Base-by-base conservation (phyloP, 352 stramenopile genomes). In the Blastocystis sp. region DNA sequence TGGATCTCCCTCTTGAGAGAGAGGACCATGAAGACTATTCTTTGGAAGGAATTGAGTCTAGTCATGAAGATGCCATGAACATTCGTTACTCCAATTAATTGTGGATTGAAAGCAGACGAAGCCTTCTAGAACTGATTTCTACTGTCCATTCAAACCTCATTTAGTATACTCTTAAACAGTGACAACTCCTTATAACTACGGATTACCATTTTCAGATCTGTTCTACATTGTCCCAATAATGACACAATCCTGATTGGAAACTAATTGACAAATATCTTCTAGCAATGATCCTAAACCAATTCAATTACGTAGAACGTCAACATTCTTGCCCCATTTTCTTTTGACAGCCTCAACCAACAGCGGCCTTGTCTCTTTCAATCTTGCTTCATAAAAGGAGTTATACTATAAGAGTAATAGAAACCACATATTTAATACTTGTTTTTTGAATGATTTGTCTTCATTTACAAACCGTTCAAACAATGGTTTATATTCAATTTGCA, bases 21-120 rank as follows among this genome's bases (percentile, higher is more conserved):
- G 49, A 19, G 71, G 46, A 0, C 49, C 71, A 24, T 83, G 71
- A 37, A 83, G 71, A 83, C 71, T 83, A 29, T 29, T 83, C 71
- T 83, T 83, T 9, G 71, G 71, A 12, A 83, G 51, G 32, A 83
- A 83, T n/a, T 83, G 71, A 6, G 71, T 83, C 71, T 83, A 83
- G 29, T 16, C 29, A 21, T 74, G 0, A 66, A 19, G 21, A 42
- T 21, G 29, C 5, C 42, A 51, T 0, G 5, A 54, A n/a, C 2
- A 12, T 35, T 21, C 0, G 16, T 27, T 77, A 83, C 71, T 52
- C 71, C 71, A 49, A 83, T 83, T 49, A 83, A 21, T 49, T 83
- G 71, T 19, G 71, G 71, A 83, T 83, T 83, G 51, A 83, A 83
- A 12, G 71, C 24, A 37, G 49, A 65, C 1, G 71, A 83, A n/a